phyloP scores from a whole-genome alignment of 2,329 filamentous ascomycete genomes.

The Teratosphaeria destructans region DNA sequence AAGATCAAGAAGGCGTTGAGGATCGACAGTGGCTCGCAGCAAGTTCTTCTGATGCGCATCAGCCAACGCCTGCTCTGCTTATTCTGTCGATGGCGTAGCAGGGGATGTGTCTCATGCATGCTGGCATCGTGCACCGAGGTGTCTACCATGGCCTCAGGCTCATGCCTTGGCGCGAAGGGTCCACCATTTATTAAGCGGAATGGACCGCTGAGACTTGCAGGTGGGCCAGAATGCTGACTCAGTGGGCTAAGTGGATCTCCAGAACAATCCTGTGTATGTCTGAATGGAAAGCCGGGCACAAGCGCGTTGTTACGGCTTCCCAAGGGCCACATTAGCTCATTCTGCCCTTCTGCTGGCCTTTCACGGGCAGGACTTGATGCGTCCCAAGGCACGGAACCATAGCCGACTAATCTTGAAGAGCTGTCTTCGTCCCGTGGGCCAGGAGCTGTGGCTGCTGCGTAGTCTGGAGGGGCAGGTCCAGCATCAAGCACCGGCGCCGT shows the following conservation, averaged over 20 bases:
- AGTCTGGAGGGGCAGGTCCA: constrained; percentile 18
- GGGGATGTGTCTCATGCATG: neutral
- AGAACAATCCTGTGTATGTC: neutral
- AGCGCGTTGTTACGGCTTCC: constrained; percentile 3
- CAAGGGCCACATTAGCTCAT: constrained; percentile 3
- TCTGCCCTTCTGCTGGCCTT: neutral
- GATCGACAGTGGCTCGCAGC: neutral
- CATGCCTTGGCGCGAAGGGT: neutral
- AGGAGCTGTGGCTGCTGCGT: constrained; percentile 12
- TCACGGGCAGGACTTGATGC: neutral
- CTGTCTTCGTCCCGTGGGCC: neutral
- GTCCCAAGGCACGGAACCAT: neutral
- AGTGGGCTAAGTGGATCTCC: neutral
- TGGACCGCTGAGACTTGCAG: neutral
- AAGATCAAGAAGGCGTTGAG: neutral
- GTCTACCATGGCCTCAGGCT: neutral
- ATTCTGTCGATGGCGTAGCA: neutral
- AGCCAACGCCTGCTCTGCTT: neutral
- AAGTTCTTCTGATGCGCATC: neutral
- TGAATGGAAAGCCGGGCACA: neutral
- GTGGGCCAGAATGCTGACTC: neutral
- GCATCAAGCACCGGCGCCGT: constrained; percentile 5
- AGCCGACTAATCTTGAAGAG: neutral
- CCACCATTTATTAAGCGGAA: neutral
- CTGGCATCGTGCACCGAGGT: neutral